A percentile compares a stretch with the other conserved stretches of the same genome.
phyloP scores from a whole-genome alignment of 106 monocot species.

The Chionographis japonica region DNA sequence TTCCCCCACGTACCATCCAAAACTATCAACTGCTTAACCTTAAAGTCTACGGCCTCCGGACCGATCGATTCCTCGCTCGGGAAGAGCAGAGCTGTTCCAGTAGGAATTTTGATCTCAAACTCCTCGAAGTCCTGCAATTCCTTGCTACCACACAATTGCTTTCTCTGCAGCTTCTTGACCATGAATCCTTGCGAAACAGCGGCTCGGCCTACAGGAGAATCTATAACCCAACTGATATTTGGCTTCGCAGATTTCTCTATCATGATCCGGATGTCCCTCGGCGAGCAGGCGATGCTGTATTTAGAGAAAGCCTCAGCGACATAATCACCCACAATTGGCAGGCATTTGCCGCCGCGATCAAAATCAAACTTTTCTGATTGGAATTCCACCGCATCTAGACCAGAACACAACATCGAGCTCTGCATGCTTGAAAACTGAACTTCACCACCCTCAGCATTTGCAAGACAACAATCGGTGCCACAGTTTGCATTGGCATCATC shows the following conservation, averaged over 20 bases:
- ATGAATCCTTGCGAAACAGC: constrained; percentile 45
- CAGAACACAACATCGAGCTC: too few relatives aligned
- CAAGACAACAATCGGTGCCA: too few relatives aligned
- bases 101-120: constrained; percentile 47
- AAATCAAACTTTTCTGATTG: constrained; percentile 7
- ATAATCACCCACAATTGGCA: neutral
- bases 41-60: constrained; percentile 37
- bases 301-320: constrained; percentile 18
- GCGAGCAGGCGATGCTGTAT: constrained; percentile 27
- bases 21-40: constrained; percentile 79
- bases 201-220: constrained; percentile 31
- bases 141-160: constrained; percentile 15
- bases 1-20: constrained; percentile 92
- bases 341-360: neutral
- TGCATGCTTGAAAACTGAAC: too few relatives aligned
- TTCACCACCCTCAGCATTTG: too few relatives aligned
- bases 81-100: constrained; percentile 63
- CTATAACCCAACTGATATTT: constrained; percentile 34
- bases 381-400: neutral
- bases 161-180: constrained; percentile 50
- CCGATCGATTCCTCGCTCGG: constrained; percentile 42
- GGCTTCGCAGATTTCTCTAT: constrained; percentile 51
- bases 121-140: constrained; percentile 51
- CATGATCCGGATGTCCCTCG: constrained; percentile 24
- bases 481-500: neutral